phyloP scores from a whole-genome alignment of 306 rosid species.

The Ziziphus jujuba region DNA sequence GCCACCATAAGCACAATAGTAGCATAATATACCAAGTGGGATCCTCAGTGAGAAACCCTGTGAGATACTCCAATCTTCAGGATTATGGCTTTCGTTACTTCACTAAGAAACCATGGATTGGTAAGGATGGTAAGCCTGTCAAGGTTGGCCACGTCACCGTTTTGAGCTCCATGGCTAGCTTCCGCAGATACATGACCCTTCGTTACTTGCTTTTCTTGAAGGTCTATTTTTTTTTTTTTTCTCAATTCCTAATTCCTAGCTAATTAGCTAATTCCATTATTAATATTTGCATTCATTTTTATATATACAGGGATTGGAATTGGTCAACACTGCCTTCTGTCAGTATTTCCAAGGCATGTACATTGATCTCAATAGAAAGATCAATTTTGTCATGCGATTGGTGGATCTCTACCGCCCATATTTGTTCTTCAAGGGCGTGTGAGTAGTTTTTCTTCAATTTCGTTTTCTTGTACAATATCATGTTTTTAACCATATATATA shows the following conservation, averaged over 20 bases:
- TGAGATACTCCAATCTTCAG: constrained; percentile 34
- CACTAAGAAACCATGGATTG: constrained; percentile 63
- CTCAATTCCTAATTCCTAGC: too few relatives aligned
- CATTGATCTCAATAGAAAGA: constrained; percentile 47
- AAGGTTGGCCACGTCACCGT: constrained; percentile 49
- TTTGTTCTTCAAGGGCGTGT: constrained; percentile 78
- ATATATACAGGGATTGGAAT: constrained; percentile 51
- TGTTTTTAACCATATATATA: not conserved
- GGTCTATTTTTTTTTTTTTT: constrained; percentile 33
- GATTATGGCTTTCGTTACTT: constrained; percentile 51
- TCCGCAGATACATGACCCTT: constrained; percentile 61
- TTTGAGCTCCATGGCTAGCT: constrained; percentile 57
- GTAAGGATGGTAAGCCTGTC: constrained; percentile 59
- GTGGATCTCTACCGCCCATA: constrained; percentile 78
- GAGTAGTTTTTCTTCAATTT: constrained; percentile 27
- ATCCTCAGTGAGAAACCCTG: constrained; percentile 54
- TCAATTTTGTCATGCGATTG: constrained; percentile 61
- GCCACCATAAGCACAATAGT: too few relatives aligned
- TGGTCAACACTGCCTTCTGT: constrained; percentile 66
- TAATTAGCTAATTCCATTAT: not conserved
- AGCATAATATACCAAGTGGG: constrained; percentile 61
- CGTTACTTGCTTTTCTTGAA: constrained; percentile 62
- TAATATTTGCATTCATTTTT: not conserved
- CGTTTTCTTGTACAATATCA: too few relatives aligned
- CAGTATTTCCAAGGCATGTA: constrained; percentile 52